Evolutionary conservation across 2,329 filamentous ascomycete species (phyloP).

Genomic region (Alternaria burnsii): DNA sequence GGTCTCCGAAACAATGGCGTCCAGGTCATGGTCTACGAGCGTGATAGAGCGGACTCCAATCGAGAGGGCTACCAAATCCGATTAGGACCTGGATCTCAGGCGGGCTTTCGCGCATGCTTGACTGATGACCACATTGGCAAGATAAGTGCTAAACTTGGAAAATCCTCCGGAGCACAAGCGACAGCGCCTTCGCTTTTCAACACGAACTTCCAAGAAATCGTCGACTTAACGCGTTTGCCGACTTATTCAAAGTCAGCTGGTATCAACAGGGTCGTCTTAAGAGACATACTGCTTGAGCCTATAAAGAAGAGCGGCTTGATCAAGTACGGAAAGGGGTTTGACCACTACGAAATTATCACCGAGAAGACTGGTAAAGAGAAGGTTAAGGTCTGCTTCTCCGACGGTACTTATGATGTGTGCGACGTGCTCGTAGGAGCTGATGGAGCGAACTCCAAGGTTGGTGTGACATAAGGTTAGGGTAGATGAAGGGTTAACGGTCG

Average conservation of each 20-base stretch:
- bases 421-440: conserved; percentile 7
- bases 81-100: conserved; percentile 2
- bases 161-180: conserved; percentile 2
- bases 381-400: not conserved
- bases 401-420: conserved; percentile 2
- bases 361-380: not conserved
- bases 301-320: not conserved
- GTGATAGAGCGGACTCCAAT: conserved; percentile 3
- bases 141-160: not conserved
- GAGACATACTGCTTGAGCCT: not conserved
- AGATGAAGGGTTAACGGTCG: not conserved
- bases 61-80: conserved; percentile 17
- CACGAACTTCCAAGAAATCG: not conserved
- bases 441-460: conserved; percentile 3
- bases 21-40: conserved; percentile 7
- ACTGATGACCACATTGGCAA: not conserved
- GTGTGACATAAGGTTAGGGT: not conserved
- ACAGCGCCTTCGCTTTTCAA: conserved; percentile 4
- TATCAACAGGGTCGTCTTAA: not conserved
- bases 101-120: conserved; percentile 9
- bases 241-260: not conserved
- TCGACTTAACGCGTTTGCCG: not conserved
- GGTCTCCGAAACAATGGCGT: conserved; percentile 7
- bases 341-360: not conserved
- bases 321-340: not conserved